phyloP scores from a whole-genome alignment of 345 rosid species.

The Schrenkiella parvula region DNA sequence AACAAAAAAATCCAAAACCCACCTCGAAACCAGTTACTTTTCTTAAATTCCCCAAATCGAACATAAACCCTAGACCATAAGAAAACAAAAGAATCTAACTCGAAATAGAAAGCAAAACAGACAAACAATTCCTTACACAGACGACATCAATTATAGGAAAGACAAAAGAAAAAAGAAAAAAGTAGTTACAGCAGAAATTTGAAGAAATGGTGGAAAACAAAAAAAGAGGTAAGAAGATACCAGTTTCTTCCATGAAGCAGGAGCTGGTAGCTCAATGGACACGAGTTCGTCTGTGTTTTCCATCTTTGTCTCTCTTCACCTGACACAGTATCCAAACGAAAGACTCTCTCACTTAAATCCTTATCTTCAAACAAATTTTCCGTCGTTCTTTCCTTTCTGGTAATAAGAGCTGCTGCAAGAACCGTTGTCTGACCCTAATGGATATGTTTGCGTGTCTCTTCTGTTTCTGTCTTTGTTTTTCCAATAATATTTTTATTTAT shows the following conservation, averaged over 20 bases:
- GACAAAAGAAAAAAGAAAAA: no score
- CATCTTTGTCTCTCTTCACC: constrained; percentile 28
- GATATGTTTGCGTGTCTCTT: constrained; percentile 33
- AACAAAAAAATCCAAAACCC: neutral
- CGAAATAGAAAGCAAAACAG: neutral
- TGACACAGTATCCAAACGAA: neutral
- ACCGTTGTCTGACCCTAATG: constrained; percentile 23
- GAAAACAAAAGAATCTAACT: neutral
- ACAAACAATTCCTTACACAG: neutral
- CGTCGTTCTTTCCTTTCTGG: constrained; percentile 19
- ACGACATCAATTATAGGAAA: neutral
- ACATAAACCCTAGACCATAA: constrained; percentile 8
- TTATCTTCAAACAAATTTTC: neutral
- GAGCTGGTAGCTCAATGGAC: constrained; percentile 76
- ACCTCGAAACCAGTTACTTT: neutral
- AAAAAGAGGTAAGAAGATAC: constrained; percentile 27
- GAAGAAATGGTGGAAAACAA: neutral
- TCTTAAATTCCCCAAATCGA: constrained; percentile 10
- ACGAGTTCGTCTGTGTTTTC: constrained; percentile 52
- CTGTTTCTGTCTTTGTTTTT: neutral
- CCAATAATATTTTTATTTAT: neutral
- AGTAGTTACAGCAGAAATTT: neutral
- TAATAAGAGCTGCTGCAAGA: constrained; percentile 18
- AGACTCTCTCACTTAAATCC: neutral
- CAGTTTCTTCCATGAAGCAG: constrained; percentile 83